Base-by-base conservation (phyloP, 805 yeast genomes). In the Candida stauntonica region DNA sequence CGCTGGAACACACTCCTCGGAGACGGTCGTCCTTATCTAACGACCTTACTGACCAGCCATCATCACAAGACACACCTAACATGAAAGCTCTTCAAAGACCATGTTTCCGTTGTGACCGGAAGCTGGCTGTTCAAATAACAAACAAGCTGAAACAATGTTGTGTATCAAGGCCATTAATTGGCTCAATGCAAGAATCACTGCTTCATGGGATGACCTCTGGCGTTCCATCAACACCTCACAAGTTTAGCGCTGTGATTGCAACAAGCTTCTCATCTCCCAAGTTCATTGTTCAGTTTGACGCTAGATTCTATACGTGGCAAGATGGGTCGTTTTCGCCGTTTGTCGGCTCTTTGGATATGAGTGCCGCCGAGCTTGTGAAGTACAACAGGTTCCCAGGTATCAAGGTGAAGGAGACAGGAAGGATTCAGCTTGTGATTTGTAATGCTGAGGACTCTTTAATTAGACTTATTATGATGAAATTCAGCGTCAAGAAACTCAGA, bases 341-440 rank as follows among this genome's bases (percentile, higher is more conserved):
- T 41, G 61, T 61, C 26, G 60, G 62, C 2, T 53, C 50, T 7
- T 46, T 62, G 7, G 59, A 58, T 36, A 23, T 61, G 23, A 60
- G 55, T 27, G 15, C 29, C 4, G 21, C 29, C 11, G 24, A 21
- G n/a, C 24, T 26, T 9, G 21, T 17, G 6, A 8, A 17, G 6
- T 26, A 13, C 26, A 16, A 15, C 17, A 9, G 17, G 14, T 36
- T 63, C 27, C 45, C 45, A 3, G 67, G 24, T 48, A 38, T 38
- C 17, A 42, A 19, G 24, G 59, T 17, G 60, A 63, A 12, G 17
- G 44, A 31, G 12, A 41, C 34, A 13, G 66, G 66, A 1, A 47
- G 47, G 8, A 40, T 63, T 1, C 64, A 61, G 37, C 26, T 63
- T 9, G 45, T 59, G 7, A 51, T 60, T 11, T 58, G 47, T 39